Evolutionary conservation across 1,284 basidiomycete genomes (phyloP).

Genomic region (Boletellus deceptivus): DNA sequence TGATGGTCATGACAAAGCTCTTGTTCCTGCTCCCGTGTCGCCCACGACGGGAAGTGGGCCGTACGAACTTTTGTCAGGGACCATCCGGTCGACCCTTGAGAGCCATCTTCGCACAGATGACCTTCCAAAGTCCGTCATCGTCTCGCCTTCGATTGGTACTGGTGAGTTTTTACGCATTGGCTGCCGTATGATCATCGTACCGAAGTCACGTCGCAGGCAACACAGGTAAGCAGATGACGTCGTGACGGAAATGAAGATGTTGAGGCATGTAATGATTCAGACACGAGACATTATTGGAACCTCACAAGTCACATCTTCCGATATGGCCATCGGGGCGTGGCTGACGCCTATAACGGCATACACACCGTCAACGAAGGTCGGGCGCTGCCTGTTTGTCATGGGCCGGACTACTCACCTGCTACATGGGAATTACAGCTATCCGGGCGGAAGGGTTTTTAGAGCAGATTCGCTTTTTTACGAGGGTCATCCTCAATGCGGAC

Average conservation of each 20-base stretch:
- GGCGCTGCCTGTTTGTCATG: background rate
- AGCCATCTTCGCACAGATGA: constrained; percentile 28
- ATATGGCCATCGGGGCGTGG: constrained; percentile 39
- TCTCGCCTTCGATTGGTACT: constrained; percentile 28
- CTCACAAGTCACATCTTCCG: constrained; percentile 50
- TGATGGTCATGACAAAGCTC: constrained; percentile 40
- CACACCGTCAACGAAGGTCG: constrained; percentile 56
- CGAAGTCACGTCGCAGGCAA: constrained; percentile 30
- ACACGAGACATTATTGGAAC: constrained; percentile 48
- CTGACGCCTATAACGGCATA: constrained; percentile 39
- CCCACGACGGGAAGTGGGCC: constrained; percentile 40
- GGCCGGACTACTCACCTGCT: background rate
- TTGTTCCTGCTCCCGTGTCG: constrained; percentile 52
- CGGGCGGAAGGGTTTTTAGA: constrained; percentile 36
- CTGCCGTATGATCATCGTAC: background rate
- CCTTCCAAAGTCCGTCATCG: constrained; percentile 11
- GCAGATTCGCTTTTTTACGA: constrained; percentile 36
- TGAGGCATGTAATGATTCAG: constrained; percentile 30
- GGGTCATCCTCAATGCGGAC: constrained; percentile 37
- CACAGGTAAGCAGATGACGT: constrained; percentile 26
- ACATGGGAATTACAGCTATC: constrained; percentile 23
- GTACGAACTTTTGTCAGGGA: constrained; percentile 49
- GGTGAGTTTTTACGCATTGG: constrained; percentile 12
- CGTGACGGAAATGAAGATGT: constrained; percentile 17
- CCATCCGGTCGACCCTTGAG: constrained; percentile 39